These are phyloP conservation scores for Annulohypoxylon nitens DNA, from an alignment of 495 filamentous ascomycete species.

Conservation along the genomic window DNA sequence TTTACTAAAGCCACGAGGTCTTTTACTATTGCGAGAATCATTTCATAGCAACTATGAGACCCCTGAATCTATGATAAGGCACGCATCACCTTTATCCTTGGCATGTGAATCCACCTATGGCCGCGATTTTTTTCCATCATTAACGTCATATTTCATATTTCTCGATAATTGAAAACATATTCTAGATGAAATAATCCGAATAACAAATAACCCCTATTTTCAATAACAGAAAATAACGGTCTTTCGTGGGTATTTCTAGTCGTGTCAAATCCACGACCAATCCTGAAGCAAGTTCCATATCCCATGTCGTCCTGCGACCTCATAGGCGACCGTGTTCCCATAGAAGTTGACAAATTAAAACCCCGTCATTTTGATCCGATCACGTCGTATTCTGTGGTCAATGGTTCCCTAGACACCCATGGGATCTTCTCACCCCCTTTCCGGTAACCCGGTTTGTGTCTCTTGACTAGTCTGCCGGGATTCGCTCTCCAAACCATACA, in stretches of 20 bases:
- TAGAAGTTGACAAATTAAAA: neutral
- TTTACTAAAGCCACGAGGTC: neutral
- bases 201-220: slow-evolving; percentile 5
- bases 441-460: slow-evolving; percentile 6
- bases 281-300: slow-evolving; percentile 7
- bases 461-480: neutral
- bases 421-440: slow-evolving; percentile 8
- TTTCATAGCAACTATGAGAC: neutral
- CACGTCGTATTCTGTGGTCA: neutral
- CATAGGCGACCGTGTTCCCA: neutral
- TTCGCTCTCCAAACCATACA: neutral
- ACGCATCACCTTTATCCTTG: neutral
- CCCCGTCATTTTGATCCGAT: neutral
- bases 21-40: neutral
- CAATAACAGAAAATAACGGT: neutral
- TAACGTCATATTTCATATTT: neutral
- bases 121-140: neutral
- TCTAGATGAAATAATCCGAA: slow-evolving; percentile 2
- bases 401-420: neutral
- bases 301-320: slow-evolving; percentile 7
- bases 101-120: neutral
- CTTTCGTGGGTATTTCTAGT: neutral
- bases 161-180: slow-evolving; percentile 1
- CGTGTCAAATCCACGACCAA: neutral
- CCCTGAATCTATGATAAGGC: neutral